Evolutionary conservation across 2,329 filamentous ascomycete genomes (phyloP), one percentile per base, ranked within the genome.

Genomic region (Macrophomina phaseolina): DNA sequence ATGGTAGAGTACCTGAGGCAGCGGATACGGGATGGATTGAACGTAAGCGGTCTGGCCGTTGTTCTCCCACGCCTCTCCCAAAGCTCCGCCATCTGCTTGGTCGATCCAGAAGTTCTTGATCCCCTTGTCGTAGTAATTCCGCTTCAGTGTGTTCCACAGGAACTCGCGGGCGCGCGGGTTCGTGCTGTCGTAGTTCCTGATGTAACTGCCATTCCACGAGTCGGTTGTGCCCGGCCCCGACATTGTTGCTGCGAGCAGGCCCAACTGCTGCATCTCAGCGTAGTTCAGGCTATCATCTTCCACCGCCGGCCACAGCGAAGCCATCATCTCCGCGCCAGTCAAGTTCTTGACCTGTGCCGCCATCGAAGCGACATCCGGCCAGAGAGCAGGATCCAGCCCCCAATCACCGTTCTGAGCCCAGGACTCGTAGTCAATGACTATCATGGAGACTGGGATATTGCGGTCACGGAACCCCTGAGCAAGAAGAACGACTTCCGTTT

Each of bases 21-120:
- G 65, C 2, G 74, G 70, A 42, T 73, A 75, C 2, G 77, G 72
- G 64, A 79, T 62, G 67, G 76, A 70, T 69, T 71, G 7, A 68
- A 76, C 73, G 51, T 71, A 72, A 0, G 62, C 67, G n/a, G 66
- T 69, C 58, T 75, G 74, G 3, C 73, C 76, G 46, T 79, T 79
- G 53, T 79, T 80, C 62, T 79, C 75, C 65, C 78, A 79, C 64
- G 67, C 77, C 72, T 69, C 78, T 8, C 78, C 78, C 3, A 78
- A 70, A 3, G 76, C 71, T 1, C 78, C 78, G 11, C 78, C 78
- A 38, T 77, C 75, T 5, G 75, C 74, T 70, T 77, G 73, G 60
- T 77, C 75, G 56, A 77, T 75, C 74, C 75, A 76, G 67, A 75
- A 77, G 67, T 75, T 75, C 52, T 73, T 71, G 67, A 77, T 74